Conservation (phyloP, 2,329 filamentous ascomycete species). For the Pseudogymnoascus sp. region DNA sequence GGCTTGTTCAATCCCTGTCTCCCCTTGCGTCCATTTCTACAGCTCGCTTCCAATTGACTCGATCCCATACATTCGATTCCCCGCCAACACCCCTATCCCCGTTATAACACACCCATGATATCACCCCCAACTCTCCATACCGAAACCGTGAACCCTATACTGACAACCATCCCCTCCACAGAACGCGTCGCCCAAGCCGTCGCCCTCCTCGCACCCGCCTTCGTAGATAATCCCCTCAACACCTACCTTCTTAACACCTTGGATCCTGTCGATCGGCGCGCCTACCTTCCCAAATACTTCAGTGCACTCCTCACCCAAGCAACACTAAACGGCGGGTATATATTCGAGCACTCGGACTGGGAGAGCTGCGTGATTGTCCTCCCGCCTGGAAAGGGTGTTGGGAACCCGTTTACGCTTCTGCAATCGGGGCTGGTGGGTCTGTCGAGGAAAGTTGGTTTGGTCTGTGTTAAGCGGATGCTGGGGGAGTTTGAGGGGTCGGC, state of each 20-base stretch:
- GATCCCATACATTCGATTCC: background rate
- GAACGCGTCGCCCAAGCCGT: background rate
- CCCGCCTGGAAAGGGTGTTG: constrained; percentile 15
- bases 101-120: background rate
- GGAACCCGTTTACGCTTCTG: constrained; percentile 16
- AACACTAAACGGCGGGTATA: constrained; percentile 16
- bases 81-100: background rate
- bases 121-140: background rate
- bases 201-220: background rate
- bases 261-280: constrained; percentile 3
- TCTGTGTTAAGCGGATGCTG: constrained; percentile 16
- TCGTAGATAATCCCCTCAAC: constrained; percentile 14
- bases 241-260: constrained; percentile 17
- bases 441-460: constrained; percentile 18
- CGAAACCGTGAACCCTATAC: background rate
- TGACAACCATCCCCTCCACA: background rate
- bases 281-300: constrained; percentile 17
- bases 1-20: background rate
- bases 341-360: constrained; percentile 14
- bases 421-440: constrained; percentile 17
- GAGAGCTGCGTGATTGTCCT: constrained; percentile 15
- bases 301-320: constrained; percentile 16
- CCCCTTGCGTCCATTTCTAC: background rate
- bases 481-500: constrained; percentile 12
- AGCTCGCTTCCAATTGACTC: background rate